Evolutionary conservation across 495 filamentous ascomycete genomes (phyloP).

Genomic region (Podospora comata): DNA sequence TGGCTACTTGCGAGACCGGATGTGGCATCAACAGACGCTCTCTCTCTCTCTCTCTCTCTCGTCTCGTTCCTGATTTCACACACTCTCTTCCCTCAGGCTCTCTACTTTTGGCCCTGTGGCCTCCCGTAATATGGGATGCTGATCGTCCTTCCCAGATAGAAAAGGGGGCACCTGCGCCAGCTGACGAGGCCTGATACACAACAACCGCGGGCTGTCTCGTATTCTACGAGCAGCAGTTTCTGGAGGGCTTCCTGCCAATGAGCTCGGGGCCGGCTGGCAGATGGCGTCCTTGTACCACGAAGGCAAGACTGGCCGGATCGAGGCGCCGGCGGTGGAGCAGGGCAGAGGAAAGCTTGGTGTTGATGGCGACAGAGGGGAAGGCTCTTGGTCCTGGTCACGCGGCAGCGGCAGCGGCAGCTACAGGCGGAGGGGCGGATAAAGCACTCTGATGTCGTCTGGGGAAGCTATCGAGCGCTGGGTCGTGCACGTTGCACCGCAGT

Average conservation of each 20-base stretch:
- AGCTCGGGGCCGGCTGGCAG: slow-evolving; percentile 43
- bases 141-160: slow-evolving; percentile 23
- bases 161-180: slow-evolving; percentile 21
- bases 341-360: slow-evolving; percentile 36
- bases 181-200: slow-evolving; percentile 39
- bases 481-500: slow-evolving; percentile 26
- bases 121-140: slow-evolving; percentile 33
- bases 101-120: slow-evolving; percentile 22
- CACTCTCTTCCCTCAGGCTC: not conserved
- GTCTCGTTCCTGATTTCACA: not conserved
- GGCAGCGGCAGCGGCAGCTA: slow-evolving; percentile 19
- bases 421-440: slow-evolving; percentile 45
- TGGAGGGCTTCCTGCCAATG: slow-evolving; percentile 36
- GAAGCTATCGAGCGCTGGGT: slow-evolving; percentile 23
- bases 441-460: slow-evolving; percentile 31
- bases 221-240: slow-evolving; percentile 26
- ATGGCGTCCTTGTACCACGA: slow-evolving; percentile 45
- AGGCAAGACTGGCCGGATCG: slow-evolving; percentile 24
- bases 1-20: slow-evolving; percentile 20
- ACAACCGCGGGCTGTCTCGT: slow-evolving; percentile 34
- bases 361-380: slow-evolving; percentile 15
- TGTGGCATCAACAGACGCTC: slow-evolving; percentile 23
- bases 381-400: not conserved
- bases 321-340: slow-evolving; percentile 27
- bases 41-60: slow-evolving; percentile 11